Percentiles rank a stretch among this genome's conserved stretches.
phyloP scores from a whole-genome alignment of 2,329 filamentous ascomycete genomes.

The Mycosphaerelloides madeirae region DNA sequence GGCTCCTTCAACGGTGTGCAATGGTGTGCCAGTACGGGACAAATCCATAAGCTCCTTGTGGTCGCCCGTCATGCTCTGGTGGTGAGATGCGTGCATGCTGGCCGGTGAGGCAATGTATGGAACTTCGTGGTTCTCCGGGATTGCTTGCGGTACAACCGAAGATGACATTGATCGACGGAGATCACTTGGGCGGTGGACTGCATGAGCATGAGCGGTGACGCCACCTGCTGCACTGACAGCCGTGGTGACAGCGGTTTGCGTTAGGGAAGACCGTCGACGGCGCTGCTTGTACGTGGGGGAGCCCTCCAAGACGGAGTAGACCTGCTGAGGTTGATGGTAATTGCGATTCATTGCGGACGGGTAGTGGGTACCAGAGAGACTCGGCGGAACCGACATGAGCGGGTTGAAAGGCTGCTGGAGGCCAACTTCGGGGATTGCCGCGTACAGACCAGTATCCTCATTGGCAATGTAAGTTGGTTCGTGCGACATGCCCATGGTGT shows the following conservation, averaged over 20 bases:
- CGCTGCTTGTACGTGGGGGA: conserved; percentile 99
- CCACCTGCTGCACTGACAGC: conserved; percentile 44
- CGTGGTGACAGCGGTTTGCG: conserved; percentile 61
- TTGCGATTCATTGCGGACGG: conserved; percentile 59
- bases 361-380: conserved; percentile 75
- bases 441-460: conserved; percentile 94
- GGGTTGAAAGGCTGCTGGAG: conserved; percentile 73
- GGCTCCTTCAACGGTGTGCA: conserved; percentile 78
- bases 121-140: conserved; percentile 51
- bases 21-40: conserved; percentile 85
- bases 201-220: conserved; percentile 46
- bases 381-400: conserved; percentile 87
- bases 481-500: conserved; percentile 73
- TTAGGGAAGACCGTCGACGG: conserved; percentile 86
- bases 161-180: conserved; percentile 84
- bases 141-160: conserved; percentile 72
- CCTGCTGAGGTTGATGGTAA: conserved; percentile 71
- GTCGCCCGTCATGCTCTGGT: conserved; percentile 58
- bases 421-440: conserved; percentile 84
- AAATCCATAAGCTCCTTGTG: conserved; percentile 76
- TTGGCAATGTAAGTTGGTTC: conserved; percentile 98
- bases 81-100: conserved; percentile 69
- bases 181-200: conserved; percentile 77
- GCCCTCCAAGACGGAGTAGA: conserved; percentile 85
- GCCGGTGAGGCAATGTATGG: conserved; percentile 74